Evolutionary conservation across 2,329 filamentous ascomycete species (phyloP).

Genomic region (Fusarium floridanum): DNA sequence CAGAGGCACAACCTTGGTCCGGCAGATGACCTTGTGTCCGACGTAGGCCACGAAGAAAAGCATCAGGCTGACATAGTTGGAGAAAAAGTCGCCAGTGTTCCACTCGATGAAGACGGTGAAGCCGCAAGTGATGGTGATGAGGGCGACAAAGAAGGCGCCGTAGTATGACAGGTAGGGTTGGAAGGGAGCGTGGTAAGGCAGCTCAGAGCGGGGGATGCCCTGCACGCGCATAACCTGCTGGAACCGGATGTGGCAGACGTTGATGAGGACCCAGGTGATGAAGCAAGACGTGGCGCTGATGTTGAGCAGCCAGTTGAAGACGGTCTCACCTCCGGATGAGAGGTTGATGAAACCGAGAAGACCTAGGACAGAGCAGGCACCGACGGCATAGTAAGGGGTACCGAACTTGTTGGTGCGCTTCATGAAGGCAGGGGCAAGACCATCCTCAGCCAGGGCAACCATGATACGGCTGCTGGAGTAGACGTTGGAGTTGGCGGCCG

Average conservation of each 20-base stretch:
- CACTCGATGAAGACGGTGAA: slow-evolving; percentile 77
- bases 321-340: slow-evolving; percentile 66
- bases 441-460: slow-evolving; percentile 73
- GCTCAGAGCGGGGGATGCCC: slow-evolving; percentile 66
- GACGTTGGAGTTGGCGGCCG: slow-evolving; percentile 82
- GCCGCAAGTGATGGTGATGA: slow-evolving; percentile 76
- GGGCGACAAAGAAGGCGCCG: slow-evolving; percentile 73
- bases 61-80: slow-evolving; percentile 74
- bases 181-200: slow-evolving; percentile 72
- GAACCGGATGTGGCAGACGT: slow-evolving; percentile 73
- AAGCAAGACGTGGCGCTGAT: slow-evolving; percentile 77
- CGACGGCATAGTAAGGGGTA: slow-evolving; percentile 74
- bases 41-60: slow-evolving; percentile 71
- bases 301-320: slow-evolving; percentile 81
- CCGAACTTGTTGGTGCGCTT: slow-evolving; percentile 70
- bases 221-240: slow-evolving; percentile 70
- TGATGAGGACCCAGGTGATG: slow-evolving; percentile 78
- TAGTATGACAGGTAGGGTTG: slow-evolving; percentile 76
- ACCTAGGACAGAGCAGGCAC: slow-evolving; percentile 66
- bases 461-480: slow-evolving; percentile 79
- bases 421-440: slow-evolving; percentile 72
- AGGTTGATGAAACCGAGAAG: slow-evolving; percentile 78
- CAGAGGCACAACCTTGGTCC: slow-evolving; percentile 55
- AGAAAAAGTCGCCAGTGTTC: slow-evolving; percentile 71
- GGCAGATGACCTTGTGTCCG: slow-evolving; percentile 68